Base-by-base conservation (phyloP, 805 yeast species). In the Candida ficus region DNA sequence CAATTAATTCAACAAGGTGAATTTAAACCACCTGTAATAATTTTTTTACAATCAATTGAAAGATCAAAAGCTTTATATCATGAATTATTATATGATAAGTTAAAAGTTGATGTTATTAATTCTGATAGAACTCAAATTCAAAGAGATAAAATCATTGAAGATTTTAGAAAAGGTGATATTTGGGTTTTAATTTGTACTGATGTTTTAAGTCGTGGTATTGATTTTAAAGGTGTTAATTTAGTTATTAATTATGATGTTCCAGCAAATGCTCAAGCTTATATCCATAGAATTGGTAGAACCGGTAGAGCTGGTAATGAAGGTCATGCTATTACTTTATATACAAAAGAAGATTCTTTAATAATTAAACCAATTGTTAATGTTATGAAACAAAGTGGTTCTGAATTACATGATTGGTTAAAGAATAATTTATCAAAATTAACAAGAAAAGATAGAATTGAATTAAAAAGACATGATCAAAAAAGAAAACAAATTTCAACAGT, bases 181-280 rank as follows among this genome's bases (percentile, higher is more conserved):
- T 93, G 99, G 99, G 95, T 93, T 34, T 71, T 93, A 48, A 91
- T 93, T 39, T 89, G 97, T 61, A 93, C 99, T 0, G 99, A 93
- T 63, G 96, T 93, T 35, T 68, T 93, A 41, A 83, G 97, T 4
- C 78, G 99, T 67, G 99, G 99, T 70, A 86, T 93, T 43, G 99
- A 93, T 62, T 93, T 93, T 67, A 88, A 88, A 57, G 97, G 97
- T 41, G 91, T 93, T 37, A 93, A 90, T 57, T 61, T 95, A 44
- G 97, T 93, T 30, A 86, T 93, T 50, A 93, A 93, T 64, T 93
- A 93, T 61, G 99, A 93, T 63, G 95, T 93, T 11, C 99, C 99
- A 14, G 85, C 80, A 53, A 77, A 83, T 33, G 88, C 97, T 1
- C 97, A 91, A 62, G 83, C 96, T 0, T 93, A 93, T 60, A 96